Evolutionary conservation across 257 asterid genomes (phyloP).

Genomic region (Solanum neorickii): DNA sequence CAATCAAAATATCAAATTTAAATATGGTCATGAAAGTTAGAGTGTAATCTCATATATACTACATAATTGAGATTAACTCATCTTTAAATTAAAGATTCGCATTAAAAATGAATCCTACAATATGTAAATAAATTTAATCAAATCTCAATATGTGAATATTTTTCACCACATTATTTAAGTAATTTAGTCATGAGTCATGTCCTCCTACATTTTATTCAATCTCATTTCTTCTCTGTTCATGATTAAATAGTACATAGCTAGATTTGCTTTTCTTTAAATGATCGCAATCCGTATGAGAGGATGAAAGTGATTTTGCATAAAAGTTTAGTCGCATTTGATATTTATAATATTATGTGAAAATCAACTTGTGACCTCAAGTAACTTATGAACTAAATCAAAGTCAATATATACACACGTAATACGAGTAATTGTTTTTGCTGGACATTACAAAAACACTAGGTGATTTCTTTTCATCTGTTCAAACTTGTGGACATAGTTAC

Average conservation of each 20-base stretch:
- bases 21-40: not conserved
- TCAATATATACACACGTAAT: no score
- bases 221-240: not conserved
- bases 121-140: no score
- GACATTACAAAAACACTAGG: not conserved
- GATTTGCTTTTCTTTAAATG: not conserved
- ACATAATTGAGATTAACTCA: not conserved
- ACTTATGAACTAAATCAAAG: not conserved
- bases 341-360: no score
- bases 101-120: no score
- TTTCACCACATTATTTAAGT: not conserved
- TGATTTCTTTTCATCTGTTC: not conserved
- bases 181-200: not conserved
- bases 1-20: not conserved
- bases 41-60: not conserved
- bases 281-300: not conserved
- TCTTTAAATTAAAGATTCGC: not conserved
- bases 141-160: no score
- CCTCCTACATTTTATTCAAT: not conserved
- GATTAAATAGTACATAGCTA: not conserved
- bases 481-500: not conserved
- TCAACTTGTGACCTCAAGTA: not conserved
- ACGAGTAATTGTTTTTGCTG: not conserved
- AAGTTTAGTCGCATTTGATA: not conserved
- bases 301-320: not conserved